Conservation (phyloP, 2,329 filamentous ascomycete genomes). For the Ceratocystis cacaofunesta region DNA sequence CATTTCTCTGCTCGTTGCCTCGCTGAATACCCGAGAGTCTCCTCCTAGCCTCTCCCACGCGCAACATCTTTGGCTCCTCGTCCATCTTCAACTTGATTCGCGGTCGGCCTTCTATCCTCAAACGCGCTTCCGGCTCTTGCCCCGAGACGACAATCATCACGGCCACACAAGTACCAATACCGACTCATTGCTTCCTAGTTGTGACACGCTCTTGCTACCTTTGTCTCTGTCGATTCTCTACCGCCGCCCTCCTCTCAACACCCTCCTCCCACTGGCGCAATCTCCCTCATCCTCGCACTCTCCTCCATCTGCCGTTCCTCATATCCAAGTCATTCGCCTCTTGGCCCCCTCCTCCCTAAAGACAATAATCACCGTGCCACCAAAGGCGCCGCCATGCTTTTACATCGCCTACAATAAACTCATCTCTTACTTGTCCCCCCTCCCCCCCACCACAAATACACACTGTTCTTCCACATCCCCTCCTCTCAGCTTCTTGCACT, state of each 20-base stretch:
- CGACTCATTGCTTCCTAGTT: background rate
- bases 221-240: background rate
- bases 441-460: background rate
- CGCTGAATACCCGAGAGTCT: background rate
- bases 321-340: background rate
- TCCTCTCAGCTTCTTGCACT: constrained; percentile 23
- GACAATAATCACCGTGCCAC: constrained; percentile 14
- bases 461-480: constrained; percentile 18
- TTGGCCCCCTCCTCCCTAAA: background rate
- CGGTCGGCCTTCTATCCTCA: background rate
- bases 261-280: background rate
- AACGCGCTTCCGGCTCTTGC: background rate
- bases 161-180: background rate
- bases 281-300: background rate
- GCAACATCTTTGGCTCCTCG: background rate
- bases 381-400: constrained; percentile 43
- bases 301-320: background rate
- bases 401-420: constrained; percentile 38
- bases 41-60: background rate
- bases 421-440: constrained; percentile 25
- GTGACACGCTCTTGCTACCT: background rate
- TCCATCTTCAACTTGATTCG: background rate
- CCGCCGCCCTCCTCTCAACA: background rate
- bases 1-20: background rate
- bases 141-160: background rate